These are phyloP conservation scores for Russula virescens DNA, from an alignment of 768 basidiomycete genomes.

Conservation along the genomic window DNA sequence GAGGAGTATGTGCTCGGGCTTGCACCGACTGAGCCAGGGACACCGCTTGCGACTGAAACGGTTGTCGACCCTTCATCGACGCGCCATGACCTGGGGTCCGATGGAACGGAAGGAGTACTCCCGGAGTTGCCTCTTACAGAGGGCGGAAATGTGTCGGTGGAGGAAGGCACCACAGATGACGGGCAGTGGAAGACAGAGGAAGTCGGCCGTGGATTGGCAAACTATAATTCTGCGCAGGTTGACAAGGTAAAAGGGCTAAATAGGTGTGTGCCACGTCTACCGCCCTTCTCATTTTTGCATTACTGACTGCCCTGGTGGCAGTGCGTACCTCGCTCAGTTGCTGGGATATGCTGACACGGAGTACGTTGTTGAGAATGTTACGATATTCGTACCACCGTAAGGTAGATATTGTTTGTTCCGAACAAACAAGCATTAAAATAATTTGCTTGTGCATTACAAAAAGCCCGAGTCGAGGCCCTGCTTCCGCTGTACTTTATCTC, in stretches of 20 bases:
- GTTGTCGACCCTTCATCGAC: conserved; percentile 28
- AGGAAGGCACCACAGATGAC: conserved; percentile 33
- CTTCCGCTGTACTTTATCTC: too few species aligned
- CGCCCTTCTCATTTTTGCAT: conserved; percentile 11
- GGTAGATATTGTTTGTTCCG: conserved; percentile 17
- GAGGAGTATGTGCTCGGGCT: conserved; percentile 36
- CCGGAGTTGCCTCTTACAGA: conserved; percentile 26
- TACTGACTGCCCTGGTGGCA: conserved; percentile 31
- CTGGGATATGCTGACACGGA: conserved; percentile 95
- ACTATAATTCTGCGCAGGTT: conserved; percentile 94
- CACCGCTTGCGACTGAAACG: conserved; percentile 43
- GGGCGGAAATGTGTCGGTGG: conserved; percentile 26
- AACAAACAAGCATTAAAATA: conserved; percentile 17
- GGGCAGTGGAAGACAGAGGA: conserved; percentile 70
- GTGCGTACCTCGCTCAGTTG: conserved; percentile 71
- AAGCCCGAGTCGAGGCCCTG: too few species aligned
- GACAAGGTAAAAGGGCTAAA: conserved; percentile 81
- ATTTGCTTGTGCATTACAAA: background rate
- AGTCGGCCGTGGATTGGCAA: conserved; percentile 90
- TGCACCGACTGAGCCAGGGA: conserved; percentile 48
- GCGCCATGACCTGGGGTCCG: conserved; percentile 1
- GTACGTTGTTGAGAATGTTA: conserved; percentile 94
- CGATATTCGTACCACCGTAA: conserved; percentile 57
- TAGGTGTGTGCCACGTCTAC: conserved; percentile 48
- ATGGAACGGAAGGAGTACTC: conserved; percentile 25